Conservation (phyloP, 441 rosid species). For the Omphalea diandra region DNA sequence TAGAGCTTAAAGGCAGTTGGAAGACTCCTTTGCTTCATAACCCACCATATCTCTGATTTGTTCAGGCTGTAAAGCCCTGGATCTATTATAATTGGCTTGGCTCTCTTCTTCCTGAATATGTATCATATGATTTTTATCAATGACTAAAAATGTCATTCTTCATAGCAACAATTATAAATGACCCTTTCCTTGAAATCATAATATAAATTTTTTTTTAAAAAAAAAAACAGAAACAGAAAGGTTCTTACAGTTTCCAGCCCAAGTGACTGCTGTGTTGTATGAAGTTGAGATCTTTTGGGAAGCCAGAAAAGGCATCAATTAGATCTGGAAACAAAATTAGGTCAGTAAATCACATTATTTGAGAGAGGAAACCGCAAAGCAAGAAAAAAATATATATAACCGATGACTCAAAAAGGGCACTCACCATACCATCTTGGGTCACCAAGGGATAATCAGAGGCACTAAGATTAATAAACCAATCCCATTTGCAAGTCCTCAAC, state of each 20-base stretch:
- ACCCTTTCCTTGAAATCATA: too few relatives aligned
- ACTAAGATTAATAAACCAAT: constrained; percentile 80
- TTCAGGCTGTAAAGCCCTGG: constrained; percentile 76
- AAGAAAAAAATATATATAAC: neutral
- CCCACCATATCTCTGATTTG: constrained; percentile 91
- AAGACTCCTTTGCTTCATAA: constrained; percentile 59
- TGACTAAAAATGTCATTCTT: neutral
- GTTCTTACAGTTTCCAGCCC: constrained; percentile 85
- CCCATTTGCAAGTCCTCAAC: constrained; percentile 72
- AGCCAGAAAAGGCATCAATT: constrained; percentile 72
- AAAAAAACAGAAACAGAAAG: neutral
- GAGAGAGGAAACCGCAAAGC: neutral
- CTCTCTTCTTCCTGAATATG: constrained; percentile 70
- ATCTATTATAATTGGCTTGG: constrained; percentile 79
- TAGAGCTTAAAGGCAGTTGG: constrained; percentile 95
- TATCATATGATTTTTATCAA: neutral
- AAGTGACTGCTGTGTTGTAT: constrained; percentile 73
- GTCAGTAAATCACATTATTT: neutral
- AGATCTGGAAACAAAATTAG: constrained; percentile 55
- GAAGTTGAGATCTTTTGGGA: constrained; percentile 87
- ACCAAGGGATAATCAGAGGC: constrained; percentile 81
- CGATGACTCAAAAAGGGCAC: constrained; percentile 4
- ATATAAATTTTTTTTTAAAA: too few relatives aligned
- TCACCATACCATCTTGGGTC: constrained; percentile 87
- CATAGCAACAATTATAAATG: neutral